Base-by-base conservation (phyloP, 1,139 yeast genomes). In the Nakaseomyces uthaithaninus region DNA sequence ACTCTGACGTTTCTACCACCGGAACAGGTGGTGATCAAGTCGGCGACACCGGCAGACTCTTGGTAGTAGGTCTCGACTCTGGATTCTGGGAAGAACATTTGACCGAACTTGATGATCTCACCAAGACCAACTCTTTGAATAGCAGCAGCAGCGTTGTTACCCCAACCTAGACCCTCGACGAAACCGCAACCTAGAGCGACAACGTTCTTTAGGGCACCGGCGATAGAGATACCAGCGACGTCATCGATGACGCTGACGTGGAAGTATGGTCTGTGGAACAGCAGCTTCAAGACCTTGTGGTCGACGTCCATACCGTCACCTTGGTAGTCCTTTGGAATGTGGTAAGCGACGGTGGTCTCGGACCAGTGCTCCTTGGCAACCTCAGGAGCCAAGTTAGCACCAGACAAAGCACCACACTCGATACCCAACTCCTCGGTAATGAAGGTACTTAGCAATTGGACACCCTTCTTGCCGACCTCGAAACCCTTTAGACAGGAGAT, bases 161-260 rank as follows among this genome's bases (percentile, higher is more conserved):
- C 97, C 96, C 96, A 89, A 43, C 94, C 95, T 46, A 82, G 73
- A 51, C 96, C 96, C 65, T 85, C 94, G 47, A 87, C 95, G 60
- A 87, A 83, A 41, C 96, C 97, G 42, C 93, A 95, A 43, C 93
- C 87, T 57, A 85, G 72, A 40, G 96, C 96, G 51, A 87, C 85
- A 28, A 89, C 87, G 66, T 89, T 89, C 69, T 89, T 89, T 62
- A 89, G 72, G 4, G 97, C 97, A 55, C 96, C 97, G 33, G 95
- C 94, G 50, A 89, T 75, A 12, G 94, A 82, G 43, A 87, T 87
- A 58, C 96, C 96, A 23, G 89, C 89, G 42, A 87, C 89, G 60
- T 89, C 97, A 46, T 79, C 77, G 45, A 84, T 75, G 41, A 87
- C 91, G 55, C 80, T 74, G 38, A 87, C 95, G 64, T 89, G 96